Evolutionary conservation across 176 grass and related monocot species (phyloP), one percentile per base, ranked within the genome.

Genomic region (Cenchrus americanus): DNA sequence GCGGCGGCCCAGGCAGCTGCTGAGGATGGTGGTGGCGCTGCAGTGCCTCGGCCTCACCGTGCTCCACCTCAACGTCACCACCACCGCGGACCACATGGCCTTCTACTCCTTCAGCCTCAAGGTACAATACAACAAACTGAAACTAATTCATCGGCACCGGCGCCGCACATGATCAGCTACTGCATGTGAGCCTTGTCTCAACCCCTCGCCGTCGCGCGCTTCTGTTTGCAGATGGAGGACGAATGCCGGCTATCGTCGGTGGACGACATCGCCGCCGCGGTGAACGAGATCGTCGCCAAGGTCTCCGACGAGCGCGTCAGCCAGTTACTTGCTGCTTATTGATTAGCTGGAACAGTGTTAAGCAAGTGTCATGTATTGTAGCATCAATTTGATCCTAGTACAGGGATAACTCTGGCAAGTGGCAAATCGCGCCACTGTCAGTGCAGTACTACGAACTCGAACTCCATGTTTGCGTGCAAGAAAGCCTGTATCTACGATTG

Each of bases 251-350:
- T 96, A 22, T 89, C 88, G 15, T 85, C 91, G 26, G 91, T 83
- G 42, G 94, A 96, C 13, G 94, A 96, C n/a, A 89, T 96, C 69
- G 88, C 94, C 14, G 75, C 91, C 37, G 94, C 88, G 12, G 86
- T 96, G 64, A 81, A 96, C 74, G 76, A 89, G 70, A 96, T 96
- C 30, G 53, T 93, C 62, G 74, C 5, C 9, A 77, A 71, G 30
- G 88, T 86, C 58, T 34, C 84, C 49, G 82, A 86, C 15, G 94
- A 96, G 40, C 15, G 40, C 14, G 26, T 17, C 43, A 49, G 49
- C 11, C 76, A 66, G n/a, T 26, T 69, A 76, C 34, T 37, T 37
- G 72, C 79, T 15, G 58, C 48, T 21, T 89, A 37, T 37, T 37
- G 4, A 4, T 3, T 4, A 62, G 71, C 78, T 26, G 66, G 11